These are phyloP conservation scores for Torulaspora franciscae DNA, from an alignment of 805 yeast species.

Conservation along the genomic window DNA sequence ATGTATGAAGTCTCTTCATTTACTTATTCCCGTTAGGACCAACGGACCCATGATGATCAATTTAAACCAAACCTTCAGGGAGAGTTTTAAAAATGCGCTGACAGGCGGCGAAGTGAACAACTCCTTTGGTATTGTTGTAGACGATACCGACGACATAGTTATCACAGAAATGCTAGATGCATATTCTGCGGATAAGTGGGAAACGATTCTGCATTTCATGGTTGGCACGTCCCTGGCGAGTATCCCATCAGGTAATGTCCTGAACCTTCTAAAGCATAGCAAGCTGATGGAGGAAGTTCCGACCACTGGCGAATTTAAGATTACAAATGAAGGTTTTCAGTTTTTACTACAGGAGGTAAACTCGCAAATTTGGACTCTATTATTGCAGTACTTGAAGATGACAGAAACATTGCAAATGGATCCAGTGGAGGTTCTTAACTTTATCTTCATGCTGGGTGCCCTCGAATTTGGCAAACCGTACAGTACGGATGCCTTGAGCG, in stretches of 20 bases:
- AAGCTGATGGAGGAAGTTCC: conserved; percentile 75
- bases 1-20: conserved; percentile 67
- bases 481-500: conserved; percentile 61
- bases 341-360: conserved; percentile 87
- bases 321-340: conserved; percentile 91
- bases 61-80: conserved; percentile 68
- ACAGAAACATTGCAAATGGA: conserved; percentile 85
- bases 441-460: conserved; percentile 89
- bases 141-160: conserved; percentile 48
- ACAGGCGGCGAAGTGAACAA: conserved; percentile 68
- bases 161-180: conserved; percentile 63
- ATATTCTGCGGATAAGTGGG: conserved; percentile 90
- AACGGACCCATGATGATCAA: conserved; percentile 35
- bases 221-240: conserved; percentile 79
- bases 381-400: conserved; percentile 80
- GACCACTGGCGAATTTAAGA: conserved; percentile 45
- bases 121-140: conserved; percentile 73
- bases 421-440: conserved; percentile 91
- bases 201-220: conserved; percentile 91
- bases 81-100: conserved; percentile 72
- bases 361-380: conserved; percentile 89
- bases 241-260: conserved; percentile 76
- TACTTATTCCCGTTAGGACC: conserved; percentile 44
- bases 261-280: conserved; percentile 68
- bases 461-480: conserved; percentile 87